Evolutionary conservation across 495 filamentous ascomycete species (phyloP), one percentile per base, ranked within the genome.

Genomic region (Neurospora sp.): DNA sequence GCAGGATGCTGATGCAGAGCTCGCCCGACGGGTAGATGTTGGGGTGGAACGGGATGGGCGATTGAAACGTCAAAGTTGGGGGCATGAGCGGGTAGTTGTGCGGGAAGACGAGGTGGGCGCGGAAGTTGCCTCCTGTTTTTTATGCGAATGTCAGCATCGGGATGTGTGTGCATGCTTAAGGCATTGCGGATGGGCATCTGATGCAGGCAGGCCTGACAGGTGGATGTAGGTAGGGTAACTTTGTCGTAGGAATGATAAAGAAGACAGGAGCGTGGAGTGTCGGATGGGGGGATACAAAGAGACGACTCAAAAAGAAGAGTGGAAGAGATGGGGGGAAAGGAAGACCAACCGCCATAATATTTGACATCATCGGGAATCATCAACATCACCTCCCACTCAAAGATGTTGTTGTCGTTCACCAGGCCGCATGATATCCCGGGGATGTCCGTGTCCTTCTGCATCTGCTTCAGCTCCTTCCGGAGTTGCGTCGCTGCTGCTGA

Each of bases 371-470:
- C 96, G 40, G 87, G 92, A 77, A 99, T 96, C 96, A 99, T 99
- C 41, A 99, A 88, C 92, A 97, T 97, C 18, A 99, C 94, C 81
- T 98, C 95, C 96, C 96, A 99, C 85, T 98, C 92, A 75, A 97
- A 98, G n/a, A 98, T 91, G 79, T 97, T 98, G 84, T 85, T 90
- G 76, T 91, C 85, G 74, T 90, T 89, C 35, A 96, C 89, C 40
- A 99, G 85, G 1, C 96, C 96, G 79, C 92, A 96, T 75, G 93
- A 97, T 77, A 99, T 97, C 44, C 94, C 96, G 0, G 94, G 93
- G 40, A 98, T 91, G 82, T 97, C 93, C 78, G 93, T 94, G 77
- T 93, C 92, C 18, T 87, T 90, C 81, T 98, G 93, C 89, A 99
- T 97, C 76, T 94, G 89, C 84, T 96, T 96, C 53, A 98, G 87